Evolutionary conservation across 2,329 filamentous ascomycete species (phyloP).

Genomic region (Fusarium sp.): DNA sequence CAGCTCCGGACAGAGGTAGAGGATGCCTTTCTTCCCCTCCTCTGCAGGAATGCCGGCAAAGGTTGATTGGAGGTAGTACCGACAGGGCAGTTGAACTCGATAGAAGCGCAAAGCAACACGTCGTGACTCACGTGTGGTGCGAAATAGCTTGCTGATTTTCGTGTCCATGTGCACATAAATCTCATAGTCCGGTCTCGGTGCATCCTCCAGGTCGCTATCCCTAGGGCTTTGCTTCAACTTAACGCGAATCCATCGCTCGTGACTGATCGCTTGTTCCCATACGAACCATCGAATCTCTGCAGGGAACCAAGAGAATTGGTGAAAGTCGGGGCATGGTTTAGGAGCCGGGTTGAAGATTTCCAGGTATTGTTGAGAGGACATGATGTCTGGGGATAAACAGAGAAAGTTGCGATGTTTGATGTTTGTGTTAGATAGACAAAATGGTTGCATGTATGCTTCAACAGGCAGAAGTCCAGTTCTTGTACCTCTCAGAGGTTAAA

Average conservation of each 20-base stretch:
- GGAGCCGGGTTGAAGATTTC: background rate
- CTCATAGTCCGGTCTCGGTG: rapidly evolving
- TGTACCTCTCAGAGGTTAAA: background rate
- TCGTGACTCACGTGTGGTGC: background rate
- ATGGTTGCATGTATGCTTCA: background rate
- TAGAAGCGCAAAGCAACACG: background rate
- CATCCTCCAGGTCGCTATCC: rapidly evolving
- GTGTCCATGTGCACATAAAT: background rate
- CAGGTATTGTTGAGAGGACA: background rate
- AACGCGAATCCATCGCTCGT: background rate
- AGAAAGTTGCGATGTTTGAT: no score
- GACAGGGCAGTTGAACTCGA: slow-evolving; percentile 3
- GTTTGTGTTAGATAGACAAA: background rate
- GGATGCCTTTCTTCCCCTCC: no score
- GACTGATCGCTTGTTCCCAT: slow-evolving; percentile 6
- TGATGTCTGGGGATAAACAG: no score
- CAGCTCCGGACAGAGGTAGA: slow-evolving; percentile 10
- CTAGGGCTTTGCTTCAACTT: rapidly evolving
- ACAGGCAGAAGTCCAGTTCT: background rate
- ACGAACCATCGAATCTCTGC: slow-evolving; percentile 1
- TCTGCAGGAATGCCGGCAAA: rapidly evolving
- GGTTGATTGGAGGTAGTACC: background rate
- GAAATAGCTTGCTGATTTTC: slow-evolving; percentile 10
- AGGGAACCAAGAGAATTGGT: background rate
- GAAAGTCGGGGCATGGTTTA: background rate